phyloP scores from a whole-genome alignment of 2,329 filamentous ascomycete species.

The Penicillium freii region DNA sequence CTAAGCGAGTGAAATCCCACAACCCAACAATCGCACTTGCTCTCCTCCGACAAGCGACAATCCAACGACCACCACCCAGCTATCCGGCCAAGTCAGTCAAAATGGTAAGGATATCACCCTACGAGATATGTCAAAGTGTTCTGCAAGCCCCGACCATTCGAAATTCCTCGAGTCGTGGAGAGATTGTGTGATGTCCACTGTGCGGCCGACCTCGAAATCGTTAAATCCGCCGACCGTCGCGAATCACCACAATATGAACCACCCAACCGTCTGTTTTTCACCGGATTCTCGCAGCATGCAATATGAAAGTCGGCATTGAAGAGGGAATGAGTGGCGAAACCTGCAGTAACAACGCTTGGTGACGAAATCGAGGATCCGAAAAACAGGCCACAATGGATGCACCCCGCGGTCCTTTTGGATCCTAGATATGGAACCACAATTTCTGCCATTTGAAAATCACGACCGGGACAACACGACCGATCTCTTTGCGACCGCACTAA shows the following conservation, averaged over 20 bases:
- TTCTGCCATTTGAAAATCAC: not conserved
- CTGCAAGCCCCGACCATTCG: constrained; percentile 25
- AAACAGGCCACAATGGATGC: not conserved
- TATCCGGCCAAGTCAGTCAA: constrained; percentile 49
- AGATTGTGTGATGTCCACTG: constrained; percentile 16
- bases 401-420: not conserved
- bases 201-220: constrained; percentile 21
- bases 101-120: constrained; percentile 42
- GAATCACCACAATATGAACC: not conserved
- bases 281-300: not conserved
- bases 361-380: not conserved
- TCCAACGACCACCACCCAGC: constrained; percentile 43
- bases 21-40: constrained; percentile 38
- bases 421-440: not conserved
- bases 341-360: not conserved
- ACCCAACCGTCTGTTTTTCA: not conserved
- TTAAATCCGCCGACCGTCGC: constrained; percentile 17
- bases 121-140: constrained; percentile 22
- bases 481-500: constrained; percentile 6
- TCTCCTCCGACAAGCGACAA: constrained; percentile 42
- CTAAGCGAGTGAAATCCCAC: constrained; percentile 49
- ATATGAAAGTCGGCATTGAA: not conserved
- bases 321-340: not conserved
- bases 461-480: not conserved
- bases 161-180: constrained; percentile 19